Conservation (phyloP, 2,329 filamentous ascomycete species). For the Aureobasidium sp. region DNA sequence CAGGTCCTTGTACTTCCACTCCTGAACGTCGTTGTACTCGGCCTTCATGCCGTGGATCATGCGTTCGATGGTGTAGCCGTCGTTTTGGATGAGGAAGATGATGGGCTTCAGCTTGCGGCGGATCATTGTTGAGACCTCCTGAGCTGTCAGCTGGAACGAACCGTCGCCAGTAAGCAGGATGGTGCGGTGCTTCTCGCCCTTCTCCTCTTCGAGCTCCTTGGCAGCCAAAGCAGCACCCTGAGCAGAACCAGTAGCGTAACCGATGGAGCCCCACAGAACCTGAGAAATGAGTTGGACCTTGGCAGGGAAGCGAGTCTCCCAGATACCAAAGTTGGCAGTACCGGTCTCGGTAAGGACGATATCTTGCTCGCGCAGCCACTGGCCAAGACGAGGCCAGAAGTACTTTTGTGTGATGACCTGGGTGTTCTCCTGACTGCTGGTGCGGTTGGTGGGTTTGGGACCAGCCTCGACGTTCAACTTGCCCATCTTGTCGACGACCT, state of each 20-base stretch:
- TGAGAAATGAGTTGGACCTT: conserved; percentile 53
- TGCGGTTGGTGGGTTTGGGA: conserved; percentile 29
- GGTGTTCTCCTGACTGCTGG: neutral
- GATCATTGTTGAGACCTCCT: conserved; percentile 60
- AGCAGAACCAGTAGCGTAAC: conserved; percentile 24
- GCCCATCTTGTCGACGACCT: conserved; percentile 58
- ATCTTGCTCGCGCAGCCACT: conserved; percentile 22
- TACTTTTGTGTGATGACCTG: conserved; percentile 21
- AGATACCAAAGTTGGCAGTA: conserved; percentile 43
- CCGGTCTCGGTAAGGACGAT: conserved; percentile 25
- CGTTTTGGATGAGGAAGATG: conserved; percentile 41
- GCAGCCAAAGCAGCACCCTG: conserved; percentile 22
- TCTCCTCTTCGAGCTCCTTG: conserved; percentile 27
- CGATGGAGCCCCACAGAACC: conserved; percentile 27
- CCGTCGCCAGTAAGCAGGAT: conserved; percentile 85
- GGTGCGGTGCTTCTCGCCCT: conserved; percentile 26
- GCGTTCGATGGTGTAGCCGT: conserved; percentile 42
- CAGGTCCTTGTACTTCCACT: conserved; percentile 63
- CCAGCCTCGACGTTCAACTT: conserved; percentile 48
- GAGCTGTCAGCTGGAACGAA: conserved; percentile 64
- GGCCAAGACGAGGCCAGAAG: conserved; percentile 20
- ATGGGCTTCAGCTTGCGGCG: conserved; percentile 29
- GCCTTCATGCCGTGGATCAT: conserved; percentile 39
- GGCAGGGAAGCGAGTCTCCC: conserved; percentile 44
- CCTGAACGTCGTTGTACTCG: conserved; percentile 70